Conservation (phyloP, 768 basidiomycete genomes). For the Termitomyces sp. region DNA sequence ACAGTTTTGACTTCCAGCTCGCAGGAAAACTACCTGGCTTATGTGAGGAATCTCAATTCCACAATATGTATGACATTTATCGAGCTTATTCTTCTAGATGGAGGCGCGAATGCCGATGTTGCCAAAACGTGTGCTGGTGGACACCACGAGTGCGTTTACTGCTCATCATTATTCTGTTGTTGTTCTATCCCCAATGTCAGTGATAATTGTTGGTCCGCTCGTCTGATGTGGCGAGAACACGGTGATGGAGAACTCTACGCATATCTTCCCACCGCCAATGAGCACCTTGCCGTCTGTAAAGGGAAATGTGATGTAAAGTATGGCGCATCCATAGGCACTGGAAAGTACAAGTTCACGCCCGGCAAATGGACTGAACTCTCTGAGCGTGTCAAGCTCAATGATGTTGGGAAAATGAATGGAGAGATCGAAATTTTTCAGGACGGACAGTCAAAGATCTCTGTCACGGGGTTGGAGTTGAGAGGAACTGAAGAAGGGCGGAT, state of each 20-base stretch:
- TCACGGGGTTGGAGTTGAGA: constrained; percentile 6
- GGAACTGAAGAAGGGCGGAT: constrained; percentile 12
- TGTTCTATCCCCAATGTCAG: constrained; percentile 19
- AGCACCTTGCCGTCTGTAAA: constrained; percentile 36
- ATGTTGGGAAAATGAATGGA: constrained; percentile 46
- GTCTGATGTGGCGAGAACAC: constrained; percentile 61
- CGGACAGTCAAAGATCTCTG: constrained; percentile 19
- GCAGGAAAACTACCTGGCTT: constrained; percentile 68
- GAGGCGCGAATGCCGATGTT: constrained; percentile 39
- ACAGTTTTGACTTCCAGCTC: constrained; percentile 50
- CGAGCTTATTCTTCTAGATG: constrained; percentile 29
- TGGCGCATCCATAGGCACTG: constrained; percentile 44
- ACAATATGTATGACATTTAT: background rate
- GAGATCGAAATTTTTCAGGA: constrained; percentile 46
- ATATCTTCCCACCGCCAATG: constrained; percentile 49
- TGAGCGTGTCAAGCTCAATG: constrained; percentile 55
- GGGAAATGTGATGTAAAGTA: constrained; percentile 31
- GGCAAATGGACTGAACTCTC: constrained; percentile 49
- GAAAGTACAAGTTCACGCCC: constrained; percentile 40
- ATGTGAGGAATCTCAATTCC: constrained; percentile 33
- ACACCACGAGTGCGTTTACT: constrained; percentile 17
- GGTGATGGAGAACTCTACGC: constrained; percentile 64
- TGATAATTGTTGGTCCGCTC: constrained; percentile 53
- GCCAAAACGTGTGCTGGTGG: constrained; percentile 60
- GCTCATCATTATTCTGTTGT: background rate